These are phyloP conservation scores for Amauroascus verrucosus DNA, from an alignment of 2,329 filamentous ascomycete genomes.

Conservation along the genomic window DNA sequence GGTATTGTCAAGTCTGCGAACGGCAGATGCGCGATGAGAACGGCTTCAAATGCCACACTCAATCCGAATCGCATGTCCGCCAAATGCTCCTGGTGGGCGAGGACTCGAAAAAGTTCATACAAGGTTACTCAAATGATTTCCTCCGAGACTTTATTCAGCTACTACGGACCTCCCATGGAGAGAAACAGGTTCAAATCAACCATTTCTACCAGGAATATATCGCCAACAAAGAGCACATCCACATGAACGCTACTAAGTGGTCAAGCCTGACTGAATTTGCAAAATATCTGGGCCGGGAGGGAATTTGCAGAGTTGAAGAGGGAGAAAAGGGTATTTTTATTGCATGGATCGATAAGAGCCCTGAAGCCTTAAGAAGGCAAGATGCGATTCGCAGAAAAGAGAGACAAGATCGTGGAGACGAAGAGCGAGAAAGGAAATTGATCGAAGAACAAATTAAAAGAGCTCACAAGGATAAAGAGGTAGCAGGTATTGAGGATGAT, in stretches of 20 bases:
- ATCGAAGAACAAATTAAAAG: constrained; percentile 69
- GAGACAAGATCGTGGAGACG: constrained; percentile 77
- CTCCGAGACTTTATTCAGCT: constrained; percentile 65
- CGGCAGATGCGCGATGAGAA: constrained; percentile 74
- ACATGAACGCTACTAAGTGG: constrained; percentile 93
- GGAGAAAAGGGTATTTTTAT: constrained; percentile 74
- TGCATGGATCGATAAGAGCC: constrained; percentile 83
- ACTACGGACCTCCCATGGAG: constrained; percentile 73
- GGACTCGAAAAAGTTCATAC: constrained; percentile 72
- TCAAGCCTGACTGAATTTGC: constrained; percentile 79
- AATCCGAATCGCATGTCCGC: constrained; percentile 78
- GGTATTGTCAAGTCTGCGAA: constrained; percentile 82
- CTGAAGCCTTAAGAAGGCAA: constrained; percentile 67
- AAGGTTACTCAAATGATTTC: constrained; percentile 74
- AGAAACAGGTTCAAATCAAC: constrained; percentile 82
- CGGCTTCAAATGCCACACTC: constrained; percentile 76
- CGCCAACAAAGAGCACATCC: constrained; percentile 72
- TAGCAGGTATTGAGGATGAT: neutral
- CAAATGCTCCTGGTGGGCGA: constrained; percentile 81
- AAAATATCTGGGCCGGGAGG: constrained; percentile 74
- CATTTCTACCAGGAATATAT: constrained; percentile 96
- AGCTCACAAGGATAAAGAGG: constrained; percentile 17
- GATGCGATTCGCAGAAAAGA: constrained; percentile 78
- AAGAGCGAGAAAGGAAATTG: constrained; percentile 80
- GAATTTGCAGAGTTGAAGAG: constrained; percentile 83